Conservation (phyloP, 2,329 filamentous ascomycete genomes). For the Curvularia lunata region DNA sequence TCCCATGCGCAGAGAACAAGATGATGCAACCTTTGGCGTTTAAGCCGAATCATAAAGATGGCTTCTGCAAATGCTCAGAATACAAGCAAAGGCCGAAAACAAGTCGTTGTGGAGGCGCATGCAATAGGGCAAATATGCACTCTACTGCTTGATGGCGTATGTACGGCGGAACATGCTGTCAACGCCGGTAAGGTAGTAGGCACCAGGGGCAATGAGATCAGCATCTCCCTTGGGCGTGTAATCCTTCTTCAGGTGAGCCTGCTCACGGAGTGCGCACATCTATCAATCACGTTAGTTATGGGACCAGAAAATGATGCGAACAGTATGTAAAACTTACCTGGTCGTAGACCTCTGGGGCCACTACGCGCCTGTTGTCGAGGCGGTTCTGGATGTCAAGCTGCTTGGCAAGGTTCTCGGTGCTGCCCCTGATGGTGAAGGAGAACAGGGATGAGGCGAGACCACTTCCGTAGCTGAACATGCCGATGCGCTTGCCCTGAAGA, state of each 20-base stretch:
- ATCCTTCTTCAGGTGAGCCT: conserved; percentile 58
- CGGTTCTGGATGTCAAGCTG: conserved; percentile 57
- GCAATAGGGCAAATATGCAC: conserved; percentile 12
- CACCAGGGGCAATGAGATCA: conserved; percentile 55
- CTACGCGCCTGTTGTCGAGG: conserved; percentile 54
- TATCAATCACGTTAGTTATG: conserved; percentile 39
- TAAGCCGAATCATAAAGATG: conserved; percentile 38
- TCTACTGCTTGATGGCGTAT: conserved; percentile 58
- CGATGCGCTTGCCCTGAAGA: conserved; percentile 59
- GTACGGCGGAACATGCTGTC: conserved; percentile 60
- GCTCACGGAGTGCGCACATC: conserved; percentile 61
- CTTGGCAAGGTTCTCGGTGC: conserved; percentile 54
- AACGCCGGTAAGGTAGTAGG: conserved; percentile 59
- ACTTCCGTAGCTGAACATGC: conserved; percentile 60
- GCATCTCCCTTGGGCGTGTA: conserved; percentile 55
- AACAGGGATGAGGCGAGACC: conserved; percentile 60
- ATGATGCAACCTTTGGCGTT: conserved; percentile 32
- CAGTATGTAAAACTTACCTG: conserved; percentile 40
- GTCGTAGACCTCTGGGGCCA: conserved; percentile 58
- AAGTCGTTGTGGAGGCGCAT: conserved; percentile 19
- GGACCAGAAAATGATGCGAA: conserved; percentile 23
- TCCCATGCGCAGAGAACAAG: conserved; percentile 28
- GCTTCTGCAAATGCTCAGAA: conserved; percentile 48
- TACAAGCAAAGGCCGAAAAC: conserved; percentile 37
- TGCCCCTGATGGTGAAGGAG: conserved; percentile 56